These are phyloP conservation scores for Citrus unshiu DNA, from an alignment of 345 rosid genomes.

Conservation along the genomic window DNA sequence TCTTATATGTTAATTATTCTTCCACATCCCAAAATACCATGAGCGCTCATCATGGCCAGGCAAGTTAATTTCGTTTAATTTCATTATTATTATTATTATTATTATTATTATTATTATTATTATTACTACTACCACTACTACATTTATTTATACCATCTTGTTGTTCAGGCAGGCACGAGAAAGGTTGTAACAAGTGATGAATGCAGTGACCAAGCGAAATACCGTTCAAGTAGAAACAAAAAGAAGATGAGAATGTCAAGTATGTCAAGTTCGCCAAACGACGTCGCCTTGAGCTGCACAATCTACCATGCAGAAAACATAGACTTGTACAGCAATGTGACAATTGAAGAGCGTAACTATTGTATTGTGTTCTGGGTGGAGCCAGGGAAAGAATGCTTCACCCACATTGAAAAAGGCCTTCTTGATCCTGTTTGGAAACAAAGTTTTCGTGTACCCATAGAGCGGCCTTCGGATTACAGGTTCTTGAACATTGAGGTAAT, in stretches of 20 bases:
- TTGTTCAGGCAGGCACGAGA: not conserved
- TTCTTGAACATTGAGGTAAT: constrained; percentile 16
- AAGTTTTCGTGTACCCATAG: not conserved
- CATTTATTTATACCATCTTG: too few species aligned
- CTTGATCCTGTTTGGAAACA: constrained; percentile 11
- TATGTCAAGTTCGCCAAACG: not conserved
- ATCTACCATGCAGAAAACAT: constrained; percentile 11
- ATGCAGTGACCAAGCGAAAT: too few species aligned
- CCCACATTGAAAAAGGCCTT: not conserved
- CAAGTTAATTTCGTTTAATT: not conserved
- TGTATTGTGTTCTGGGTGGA: constrained; percentile 1
- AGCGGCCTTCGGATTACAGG: not conserved
- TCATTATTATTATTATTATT: too few species aligned
- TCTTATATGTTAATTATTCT: not conserved
- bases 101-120: too few species aligned
- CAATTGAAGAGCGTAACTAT: not conserved
- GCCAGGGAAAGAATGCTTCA: not conserved
- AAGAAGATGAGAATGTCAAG: not conserved
- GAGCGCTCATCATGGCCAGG: not conserved
- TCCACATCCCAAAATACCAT: not conserved
- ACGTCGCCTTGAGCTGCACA: not conserved
- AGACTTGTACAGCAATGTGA: not conserved
- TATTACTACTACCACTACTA: too few species aligned
- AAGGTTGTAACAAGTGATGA: not conserved
- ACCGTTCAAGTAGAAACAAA: not conserved